Conservation (phyloP, 495 filamentous ascomycete genomes). For the Extremus antarcticus region DNA sequence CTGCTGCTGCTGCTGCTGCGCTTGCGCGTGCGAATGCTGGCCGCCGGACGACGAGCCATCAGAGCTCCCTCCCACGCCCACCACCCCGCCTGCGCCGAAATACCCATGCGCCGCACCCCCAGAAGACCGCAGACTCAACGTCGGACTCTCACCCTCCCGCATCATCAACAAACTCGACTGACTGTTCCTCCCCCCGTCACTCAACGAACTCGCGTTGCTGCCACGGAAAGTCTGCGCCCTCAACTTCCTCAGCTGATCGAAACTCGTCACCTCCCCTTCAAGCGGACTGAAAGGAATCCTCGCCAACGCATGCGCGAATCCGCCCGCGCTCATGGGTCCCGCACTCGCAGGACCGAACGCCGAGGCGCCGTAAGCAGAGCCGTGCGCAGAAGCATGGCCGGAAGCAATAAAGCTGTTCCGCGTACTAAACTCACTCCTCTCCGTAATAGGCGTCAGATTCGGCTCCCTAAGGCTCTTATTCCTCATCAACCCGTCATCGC, state of each 20-base stretch:
- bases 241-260: conserved; percentile 61
- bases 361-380: too few species aligned
- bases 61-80: neutral
- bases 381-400: too few species aligned
- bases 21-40: neutral
- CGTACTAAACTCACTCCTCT: conserved; percentile 90
- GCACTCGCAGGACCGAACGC: conserved; percentile 38
- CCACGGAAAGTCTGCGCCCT: conserved; percentile 70
- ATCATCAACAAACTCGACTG: neutral
- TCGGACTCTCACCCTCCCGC: neutral
- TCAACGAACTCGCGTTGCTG: conserved; percentile 60
- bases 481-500: conserved; percentile 51
- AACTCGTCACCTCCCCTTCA: conserved; percentile 61
- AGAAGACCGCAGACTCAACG: conserved; percentile 1
- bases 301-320: conserved; percentile 35
- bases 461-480: conserved; percentile 67
- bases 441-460: conserved; percentile 90
- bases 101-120: neutral
- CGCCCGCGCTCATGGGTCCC: conserved; percentile 28
- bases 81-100: too few species aligned
- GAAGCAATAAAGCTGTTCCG: conserved; percentile 83
- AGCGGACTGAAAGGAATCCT: conserved; percentile 61
- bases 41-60: neutral
- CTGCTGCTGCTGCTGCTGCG: neutral
- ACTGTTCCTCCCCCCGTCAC: conserved; percentile 30